Percentiles rank a stretch among this genome's conserved stretches.
Conservation (phyloP, 2,329 filamentous ascomycete genomes). For the Xylaria sp. region DNA sequence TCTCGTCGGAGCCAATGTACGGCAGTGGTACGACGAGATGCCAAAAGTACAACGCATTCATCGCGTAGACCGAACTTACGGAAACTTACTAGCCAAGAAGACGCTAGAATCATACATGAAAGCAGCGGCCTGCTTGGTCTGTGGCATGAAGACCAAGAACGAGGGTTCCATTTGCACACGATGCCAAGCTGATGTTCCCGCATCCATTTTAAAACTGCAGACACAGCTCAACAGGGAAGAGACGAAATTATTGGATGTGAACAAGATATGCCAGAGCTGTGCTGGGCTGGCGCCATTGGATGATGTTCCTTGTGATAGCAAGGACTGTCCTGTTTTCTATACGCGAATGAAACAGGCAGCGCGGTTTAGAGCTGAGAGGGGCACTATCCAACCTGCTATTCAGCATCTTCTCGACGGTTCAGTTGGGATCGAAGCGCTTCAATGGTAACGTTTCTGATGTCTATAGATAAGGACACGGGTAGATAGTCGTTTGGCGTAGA, state of each 20-base stretch:
- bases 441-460: constrained; percentile 47
- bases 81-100: constrained; percentile 59
- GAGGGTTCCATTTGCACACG: constrained; percentile 62
- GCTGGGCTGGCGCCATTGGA: constrained; percentile 78
- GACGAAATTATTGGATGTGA: constrained; percentile 69
- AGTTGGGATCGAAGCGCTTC: constrained; percentile 45
- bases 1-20: constrained; percentile 89
- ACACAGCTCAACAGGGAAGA: constrained; percentile 71
- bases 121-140: constrained; percentile 81
- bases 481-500: not conserved
- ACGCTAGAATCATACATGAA: constrained; percentile 97
- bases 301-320: constrained; percentile 85
- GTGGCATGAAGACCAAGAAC: constrained; percentile 64
- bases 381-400: constrained; percentile 51
- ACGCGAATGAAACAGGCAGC: constrained; percentile 72
- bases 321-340: constrained; percentile 94
- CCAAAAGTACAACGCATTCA: constrained; percentile 85
- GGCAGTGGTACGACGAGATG: constrained; percentile 96
- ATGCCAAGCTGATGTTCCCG: constrained; percentile 65
- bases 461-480: not conserved
- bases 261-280: constrained; percentile 82
- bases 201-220: constrained; percentile 72
- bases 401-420: constrained; percentile 47
- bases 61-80: constrained; percentile 60
- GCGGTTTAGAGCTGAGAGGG: constrained; percentile 55